Percentiles rank a stretch among this genome's conserved stretches.
These are phyloP conservation scores for Saccharomycopsis amapae DNA, from an alignment of 805 yeast genomes.

Conservation along the genomic window DNA sequence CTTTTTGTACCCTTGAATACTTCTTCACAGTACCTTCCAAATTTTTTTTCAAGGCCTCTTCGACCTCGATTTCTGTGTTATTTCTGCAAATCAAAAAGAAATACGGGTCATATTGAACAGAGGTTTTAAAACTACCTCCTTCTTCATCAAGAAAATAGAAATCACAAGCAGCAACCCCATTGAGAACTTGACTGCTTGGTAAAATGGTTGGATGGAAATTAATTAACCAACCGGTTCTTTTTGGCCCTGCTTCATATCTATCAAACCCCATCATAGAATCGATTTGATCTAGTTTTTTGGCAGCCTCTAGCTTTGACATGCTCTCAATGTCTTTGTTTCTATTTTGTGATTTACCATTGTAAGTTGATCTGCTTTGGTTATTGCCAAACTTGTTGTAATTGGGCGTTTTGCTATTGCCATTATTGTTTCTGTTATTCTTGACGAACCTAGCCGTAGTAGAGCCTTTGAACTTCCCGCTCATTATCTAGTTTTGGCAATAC, in stretches of 20 bases:
- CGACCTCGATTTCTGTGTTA: slow-evolving; percentile 63
- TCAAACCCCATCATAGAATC: slow-evolving; percentile 88
- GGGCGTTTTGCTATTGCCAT: slow-evolving; percentile 4
- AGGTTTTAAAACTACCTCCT: slow-evolving; percentile 91
- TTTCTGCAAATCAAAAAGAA: slow-evolving; percentile 56
- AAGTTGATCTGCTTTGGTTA: slow-evolving; percentile 19
- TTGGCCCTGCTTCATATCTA: slow-evolving; percentile 63
- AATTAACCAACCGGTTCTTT: slow-evolving; percentile 79
- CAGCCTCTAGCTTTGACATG: slow-evolving; percentile 38
- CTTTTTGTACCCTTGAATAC: slow-evolving; percentile 52
- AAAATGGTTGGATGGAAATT: slow-evolving; percentile 80
- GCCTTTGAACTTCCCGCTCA: slow-evolving; percentile 33
- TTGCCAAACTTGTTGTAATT: slow-evolving; percentile 21
- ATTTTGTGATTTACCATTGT: slow-evolving; percentile 5
- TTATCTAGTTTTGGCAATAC: no score
- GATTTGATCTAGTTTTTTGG: slow-evolving; percentile 54
- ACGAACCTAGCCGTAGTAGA: slow-evolving; percentile 48
- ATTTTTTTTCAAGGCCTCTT: slow-evolving; percentile 66
- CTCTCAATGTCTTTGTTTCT: slow-evolving; percentile 25
- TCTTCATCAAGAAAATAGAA: slow-evolving; percentile 92
- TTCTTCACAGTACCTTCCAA: slow-evolving; percentile 60
- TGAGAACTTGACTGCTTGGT: slow-evolving; percentile 46
- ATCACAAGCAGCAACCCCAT: slow-evolving; percentile 87
- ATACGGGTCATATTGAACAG: slow-evolving; percentile 81
- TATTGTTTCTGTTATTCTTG: slow-evolving; percentile 28